Percentiles rank a stretch among this genome's conserved stretches.
Evolutionary conservation across 805 yeast species (phyloP).

Genomic region (Myxozyma sirexii): DNA sequence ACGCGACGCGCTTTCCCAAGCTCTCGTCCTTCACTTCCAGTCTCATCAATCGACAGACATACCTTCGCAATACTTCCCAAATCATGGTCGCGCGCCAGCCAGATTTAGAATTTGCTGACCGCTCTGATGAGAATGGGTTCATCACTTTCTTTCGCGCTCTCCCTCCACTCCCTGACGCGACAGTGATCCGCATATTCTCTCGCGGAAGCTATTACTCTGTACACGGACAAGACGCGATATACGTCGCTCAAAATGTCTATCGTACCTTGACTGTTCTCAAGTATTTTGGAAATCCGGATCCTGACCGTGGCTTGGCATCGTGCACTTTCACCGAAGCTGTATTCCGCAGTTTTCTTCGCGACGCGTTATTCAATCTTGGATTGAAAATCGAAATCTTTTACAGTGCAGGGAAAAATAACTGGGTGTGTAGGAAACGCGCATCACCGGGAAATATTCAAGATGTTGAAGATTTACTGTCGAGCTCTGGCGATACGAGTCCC

Average conservation of each 20-base stretch:
- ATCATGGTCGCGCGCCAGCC: slow-evolving; percentile 47
- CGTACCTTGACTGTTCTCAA: slow-evolving; percentile 83
- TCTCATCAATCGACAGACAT: not conserved
- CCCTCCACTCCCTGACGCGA: slow-evolving; percentile 19
- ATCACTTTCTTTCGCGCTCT: slow-evolving; percentile 36
- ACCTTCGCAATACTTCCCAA: not conserved
- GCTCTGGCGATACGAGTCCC: slow-evolving; percentile 51
- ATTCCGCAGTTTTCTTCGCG: slow-evolving; percentile 62
- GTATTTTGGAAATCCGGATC: slow-evolving; percentile 40
- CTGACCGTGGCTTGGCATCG: slow-evolving; percentile 56
- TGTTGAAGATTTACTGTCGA: slow-evolving; percentile 68
- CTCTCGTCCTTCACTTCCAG: not conserved
- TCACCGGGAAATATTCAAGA: slow-evolving; percentile 89
- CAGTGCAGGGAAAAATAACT: slow-evolving; percentile 41
- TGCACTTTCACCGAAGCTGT: slow-evolving; percentile 80
- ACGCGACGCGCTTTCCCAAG: slow-evolving; percentile 9
- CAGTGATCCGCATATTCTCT: slow-evolving; percentile 20
- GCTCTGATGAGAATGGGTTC: slow-evolving; percentile 49
- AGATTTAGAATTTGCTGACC: slow-evolving; percentile 60
- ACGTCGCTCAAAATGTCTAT: slow-evolving; percentile 81
- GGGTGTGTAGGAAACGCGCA: slow-evolving; percentile 66
- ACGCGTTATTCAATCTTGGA: slow-evolving; percentile 69
- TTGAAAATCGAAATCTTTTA: slow-evolving; percentile 76
- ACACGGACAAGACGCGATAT: slow-evolving; percentile 73
- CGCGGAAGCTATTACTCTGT: slow-evolving; percentile 70